A percentile compares a stretch with the other conserved stretches of the same genome.
phyloP scores from a whole-genome alignment of 148 eudicot species.

The Oxyria digyna region DNA sequence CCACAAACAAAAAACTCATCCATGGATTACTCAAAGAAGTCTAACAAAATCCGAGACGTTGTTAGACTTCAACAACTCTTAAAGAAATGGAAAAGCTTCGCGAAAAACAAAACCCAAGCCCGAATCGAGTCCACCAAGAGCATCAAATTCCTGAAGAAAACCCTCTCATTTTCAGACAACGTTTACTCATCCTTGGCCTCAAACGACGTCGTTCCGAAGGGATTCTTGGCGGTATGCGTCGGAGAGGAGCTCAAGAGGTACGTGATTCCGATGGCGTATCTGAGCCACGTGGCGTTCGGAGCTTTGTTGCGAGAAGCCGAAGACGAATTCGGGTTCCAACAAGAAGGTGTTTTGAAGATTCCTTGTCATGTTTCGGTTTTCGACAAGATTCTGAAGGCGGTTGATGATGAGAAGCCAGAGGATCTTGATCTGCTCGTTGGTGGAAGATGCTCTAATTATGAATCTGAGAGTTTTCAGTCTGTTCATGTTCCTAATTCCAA shows the following conservation, averaged over 20 bases:
- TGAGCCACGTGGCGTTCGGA: constrained; percentile 58
- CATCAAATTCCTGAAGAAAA: constrained; percentile 66
- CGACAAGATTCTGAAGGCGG: constrained; percentile 53
- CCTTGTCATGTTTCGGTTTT: constrained; percentile 63
- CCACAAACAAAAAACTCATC: neutral
- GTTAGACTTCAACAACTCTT: constrained; percentile 75
- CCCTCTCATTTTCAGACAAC: constrained; percentile 71
- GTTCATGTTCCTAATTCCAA: neutral
- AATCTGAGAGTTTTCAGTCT: constrained; percentile 1
- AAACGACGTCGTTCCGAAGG: constrained; percentile 39
- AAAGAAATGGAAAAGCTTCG: constrained; percentile 72
- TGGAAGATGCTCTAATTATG: constrained; percentile 3
- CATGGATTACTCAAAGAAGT: constrained; percentile 54
- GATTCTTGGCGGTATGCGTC: constrained; percentile 63
- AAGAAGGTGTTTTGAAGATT: constrained; percentile 71
- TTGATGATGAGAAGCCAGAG: constrained; percentile 32
- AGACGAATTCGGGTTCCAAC: constrained; percentile 90
- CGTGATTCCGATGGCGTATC: constrained; percentile 60
- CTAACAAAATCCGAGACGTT: constrained; percentile 76
- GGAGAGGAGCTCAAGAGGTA: constrained; percentile 69
- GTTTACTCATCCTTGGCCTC: too few relatives aligned
- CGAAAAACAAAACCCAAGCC: constrained; percentile 14
- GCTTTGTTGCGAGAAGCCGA: constrained; percentile 67
- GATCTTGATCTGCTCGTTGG: neutral
- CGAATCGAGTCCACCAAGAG: constrained; percentile 30